phyloP scores from a whole-genome alignment of 768 basidiomycete genomes.

The Lentinula edodes region DNA sequence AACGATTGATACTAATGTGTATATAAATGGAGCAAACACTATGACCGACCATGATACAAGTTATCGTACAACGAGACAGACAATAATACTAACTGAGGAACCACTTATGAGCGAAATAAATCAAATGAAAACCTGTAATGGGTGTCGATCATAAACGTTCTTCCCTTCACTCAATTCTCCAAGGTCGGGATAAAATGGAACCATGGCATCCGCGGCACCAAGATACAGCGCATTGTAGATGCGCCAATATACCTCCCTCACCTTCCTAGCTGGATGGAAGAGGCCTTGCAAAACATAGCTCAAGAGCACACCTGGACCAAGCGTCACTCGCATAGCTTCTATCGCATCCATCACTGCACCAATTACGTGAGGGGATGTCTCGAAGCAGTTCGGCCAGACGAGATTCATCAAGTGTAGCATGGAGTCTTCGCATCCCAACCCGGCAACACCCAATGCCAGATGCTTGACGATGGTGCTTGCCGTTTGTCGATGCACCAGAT shows the following conservation, averaged over 20 bases:
- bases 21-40: background rate
- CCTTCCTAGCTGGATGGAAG: conserved; percentile 96
- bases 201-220: conserved; percentile 85
- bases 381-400: conserved; percentile 99
- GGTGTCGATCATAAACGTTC: conserved; percentile 83
- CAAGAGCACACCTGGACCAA: conserved; percentile 89
- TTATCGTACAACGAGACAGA: background rate
- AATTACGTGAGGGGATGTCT: conserved; percentile 97
- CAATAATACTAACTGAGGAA: background rate
- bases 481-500: conserved; percentile 97
- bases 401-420: conserved; percentile 97
- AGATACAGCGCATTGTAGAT: conserved; percentile 93
- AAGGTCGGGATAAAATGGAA: conserved; percentile 92
- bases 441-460: conserved; percentile 92
- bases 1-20: too few species aligned
- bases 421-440: conserved; percentile 96
- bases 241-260: conserved; percentile 97
- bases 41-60: background rate
- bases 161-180: conserved; percentile 87
- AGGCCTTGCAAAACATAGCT: conserved; percentile 92
- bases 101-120: background rate
- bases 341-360: conserved; percentile 98
- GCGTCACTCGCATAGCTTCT: conserved; percentile 93
- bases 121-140: conserved; percentile 80
- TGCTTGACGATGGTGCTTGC: conserved; percentile 99